phyloP scores from a whole-genome alignment of 2,329 filamentous ascomycete species.

The Verticillium zaregamsianum region DNA sequence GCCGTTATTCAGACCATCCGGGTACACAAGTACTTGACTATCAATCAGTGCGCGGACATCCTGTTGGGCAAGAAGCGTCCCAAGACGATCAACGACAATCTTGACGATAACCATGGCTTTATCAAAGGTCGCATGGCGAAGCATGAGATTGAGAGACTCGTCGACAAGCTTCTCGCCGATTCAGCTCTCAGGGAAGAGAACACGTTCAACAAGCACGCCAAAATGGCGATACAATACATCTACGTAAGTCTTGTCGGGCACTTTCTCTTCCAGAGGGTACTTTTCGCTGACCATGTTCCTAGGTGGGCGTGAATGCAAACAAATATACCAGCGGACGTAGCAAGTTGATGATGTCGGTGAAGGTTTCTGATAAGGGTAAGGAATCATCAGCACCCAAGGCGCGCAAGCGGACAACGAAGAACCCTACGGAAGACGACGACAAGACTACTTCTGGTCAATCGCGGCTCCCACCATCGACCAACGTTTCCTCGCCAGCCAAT shows the following conservation, averaged over 20 bases:
- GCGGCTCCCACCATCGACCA: conserved; percentile 33
- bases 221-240: conserved; percentile 74
- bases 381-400: conserved; percentile 21
- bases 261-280: not conserved
- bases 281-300: conserved; percentile 6
- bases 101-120: conserved; percentile 60
- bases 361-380: conserved; percentile 27
- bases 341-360: conserved; percentile 40
- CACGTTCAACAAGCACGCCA: conserved; percentile 51
- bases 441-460: conserved; percentile 15
- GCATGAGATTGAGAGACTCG: conserved; percentile 78
- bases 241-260: conserved; percentile 41
- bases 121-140: conserved; percentile 63
- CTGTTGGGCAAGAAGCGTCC: conserved; percentile 67
- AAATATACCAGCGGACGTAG: conserved; percentile 39
- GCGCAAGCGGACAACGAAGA: conserved; percentile 32
- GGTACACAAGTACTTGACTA: conserved; percentile 59
- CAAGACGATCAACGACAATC: conserved; percentile 47
- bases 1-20: conserved; percentile 67
- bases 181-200: conserved; percentile 71
- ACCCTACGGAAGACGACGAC: conserved; percentile 24
- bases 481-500: conserved; percentile 50
- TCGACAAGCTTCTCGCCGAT: conserved; percentile 70
- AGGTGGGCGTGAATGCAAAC: conserved; percentile 35
- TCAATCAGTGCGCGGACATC: conserved; percentile 79